Base-by-base conservation (phyloP, 306 rosid genomes). In the Sesbania bispinosa region DNA sequence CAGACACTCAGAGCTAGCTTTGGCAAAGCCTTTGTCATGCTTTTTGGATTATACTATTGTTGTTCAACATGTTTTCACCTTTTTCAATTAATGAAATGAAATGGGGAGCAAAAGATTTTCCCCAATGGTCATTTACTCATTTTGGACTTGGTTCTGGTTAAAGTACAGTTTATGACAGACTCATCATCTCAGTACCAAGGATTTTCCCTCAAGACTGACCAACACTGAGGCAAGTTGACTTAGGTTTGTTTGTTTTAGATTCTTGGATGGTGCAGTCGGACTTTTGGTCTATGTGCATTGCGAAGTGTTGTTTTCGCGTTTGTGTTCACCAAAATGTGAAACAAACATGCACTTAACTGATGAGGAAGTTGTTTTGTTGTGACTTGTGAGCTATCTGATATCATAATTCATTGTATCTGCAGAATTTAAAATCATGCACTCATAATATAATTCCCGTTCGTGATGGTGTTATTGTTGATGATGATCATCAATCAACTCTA, bases 331-430 rank as follows among this genome's bases (percentile, higher is more conserved):
- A 62, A 62, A 61, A 36, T 39, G 45, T 74, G 78, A 62, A 62
- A 4, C 72, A 38, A 62, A 10, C 71, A 62, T 18, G 64, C 54
- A 43, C 54, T 65, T 75, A 60, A 71, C 35, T 1, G 67, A 59
- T 15, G 73, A 65, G 65, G 53, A 64, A 74, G 33, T 69, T 69
- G 51, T 64, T 54, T 69, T 75, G 27, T 48, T 70, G 68, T n/a
- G n/a, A n/a, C n/a, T n/a, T n/a, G n/a, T 64, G 59, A 74, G 59
- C 47, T 42, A 61, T 45, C 41, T 68, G 66, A 48, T 41, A 20
- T 38, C 54, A 41, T 27, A 11, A 24, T 64, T 78, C 83, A 69
- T 66, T 77, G 77, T 82, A 59, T 75, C 55, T 47, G 11, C 18
- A 63, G 39, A 69, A 58, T 70, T 63, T 58, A 7, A 26, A 20